These are phyloP conservation scores for Brassica incana DNA, from an alignment of 345 rosid species.

Conservation along the genomic window DNA sequence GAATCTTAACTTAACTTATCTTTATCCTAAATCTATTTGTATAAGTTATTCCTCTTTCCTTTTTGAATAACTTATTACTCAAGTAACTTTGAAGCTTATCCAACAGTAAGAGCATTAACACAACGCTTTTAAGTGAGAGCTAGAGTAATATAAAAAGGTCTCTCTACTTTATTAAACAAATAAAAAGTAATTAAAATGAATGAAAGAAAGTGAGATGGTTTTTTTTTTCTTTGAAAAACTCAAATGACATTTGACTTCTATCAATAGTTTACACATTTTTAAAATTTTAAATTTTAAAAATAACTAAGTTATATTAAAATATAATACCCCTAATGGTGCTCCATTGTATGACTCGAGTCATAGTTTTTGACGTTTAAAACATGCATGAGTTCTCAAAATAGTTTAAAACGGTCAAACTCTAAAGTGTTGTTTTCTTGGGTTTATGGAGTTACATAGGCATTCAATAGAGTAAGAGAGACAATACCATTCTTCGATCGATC, in stretches of 20 bases:
- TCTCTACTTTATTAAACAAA: not conserved
- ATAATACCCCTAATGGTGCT: not conserved
- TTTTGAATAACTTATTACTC: no score
- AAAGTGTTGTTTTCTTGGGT: not conserved
- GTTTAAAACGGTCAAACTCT: not conserved
- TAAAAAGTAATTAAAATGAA: not conserved
- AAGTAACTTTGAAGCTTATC: no score
- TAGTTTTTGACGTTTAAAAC: not conserved
- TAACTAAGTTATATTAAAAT: not conserved
- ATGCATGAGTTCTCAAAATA: not conserved
- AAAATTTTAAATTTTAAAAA: not conserved
- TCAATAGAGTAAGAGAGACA: not conserved
- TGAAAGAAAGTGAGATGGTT: not conserved
- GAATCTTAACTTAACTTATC: no score
- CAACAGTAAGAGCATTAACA: not conserved
- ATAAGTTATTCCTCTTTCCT: no score
- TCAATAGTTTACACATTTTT: not conserved
- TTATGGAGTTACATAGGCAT: not conserved
- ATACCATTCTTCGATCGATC: slow-evolving; percentile 87
- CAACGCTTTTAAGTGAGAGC: not conserved
- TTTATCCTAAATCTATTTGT: no score
- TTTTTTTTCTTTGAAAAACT: not conserved
- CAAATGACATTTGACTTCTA: not conserved
- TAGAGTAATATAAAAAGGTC: not conserved
- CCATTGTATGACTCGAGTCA: not conserved